A percentile compares a stretch with the other conserved stretches of the same genome.
phyloP scores from a whole-genome alignment of 345 rosid species.

The Citrus australasica region DNA sequence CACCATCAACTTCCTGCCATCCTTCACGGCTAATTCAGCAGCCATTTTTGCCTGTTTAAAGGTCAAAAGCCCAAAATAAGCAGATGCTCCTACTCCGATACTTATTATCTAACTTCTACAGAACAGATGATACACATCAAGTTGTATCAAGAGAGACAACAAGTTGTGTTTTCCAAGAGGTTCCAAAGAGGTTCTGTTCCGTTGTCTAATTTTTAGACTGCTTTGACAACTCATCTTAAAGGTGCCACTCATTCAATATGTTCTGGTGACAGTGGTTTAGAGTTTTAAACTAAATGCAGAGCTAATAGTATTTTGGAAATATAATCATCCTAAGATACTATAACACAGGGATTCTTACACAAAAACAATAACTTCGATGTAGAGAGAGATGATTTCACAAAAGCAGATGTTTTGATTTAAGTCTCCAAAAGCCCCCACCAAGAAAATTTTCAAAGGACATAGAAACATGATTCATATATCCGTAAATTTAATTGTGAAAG shows the following conservation, averaged over 20 bases:
- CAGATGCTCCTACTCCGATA: slow-evolving; percentile 6
- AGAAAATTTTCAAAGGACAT: background rate
- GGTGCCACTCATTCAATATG: background rate
- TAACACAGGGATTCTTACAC: background rate
- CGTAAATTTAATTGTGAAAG: background rate
- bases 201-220: background rate
- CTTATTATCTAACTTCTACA: background rate
- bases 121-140: background rate
- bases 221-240: slow-evolving; percentile 1
- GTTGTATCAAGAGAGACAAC: background rate
- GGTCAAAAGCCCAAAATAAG: slow-evolving; percentile 4
- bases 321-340: background rate
- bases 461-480: background rate
- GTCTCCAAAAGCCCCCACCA: background rate
- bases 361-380: background rate
- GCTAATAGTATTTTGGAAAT: background rate
- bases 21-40: slow-evolving; percentile 59
- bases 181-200: background rate
- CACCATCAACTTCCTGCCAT: slow-evolving; percentile 77
- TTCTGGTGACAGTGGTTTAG: background rate
- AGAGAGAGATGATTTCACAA: background rate
- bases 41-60: slow-evolving; percentile 66
- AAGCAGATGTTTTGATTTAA: background rate
- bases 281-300: background rate
- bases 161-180: background rate